Base-by-base conservation (phyloP, 1,284 basidiomycete genomes). In the Heterobasidion irregulare region DNA sequence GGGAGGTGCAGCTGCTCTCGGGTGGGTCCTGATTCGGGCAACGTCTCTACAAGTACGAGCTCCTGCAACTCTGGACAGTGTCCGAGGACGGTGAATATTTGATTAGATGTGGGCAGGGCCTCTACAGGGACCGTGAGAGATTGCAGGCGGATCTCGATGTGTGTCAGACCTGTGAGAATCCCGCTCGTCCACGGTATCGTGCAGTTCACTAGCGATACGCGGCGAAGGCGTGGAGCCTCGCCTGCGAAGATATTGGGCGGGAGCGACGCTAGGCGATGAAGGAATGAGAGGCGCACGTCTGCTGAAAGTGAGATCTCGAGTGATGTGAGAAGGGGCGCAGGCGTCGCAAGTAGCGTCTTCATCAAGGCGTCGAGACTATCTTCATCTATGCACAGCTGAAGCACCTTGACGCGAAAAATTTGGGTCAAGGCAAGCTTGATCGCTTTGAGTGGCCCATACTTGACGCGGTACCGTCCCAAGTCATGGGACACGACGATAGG, bases 51-150 rank as follows among this genome's bases (percentile, higher is more conserved):
- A 12, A 58, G 57, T 16, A 34, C 16, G 19, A 58, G 49, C n/a
- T 44, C 38, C 4, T 47, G 56, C 18, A 46, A n/a, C n/a, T 41
- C 19, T 6, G 52, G 52, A 33, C 50, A 55, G 6, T 38, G 32
- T 32, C 35, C 15, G 33, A 57, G 56, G 18, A 57, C 50, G 56
- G 26, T 49, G 50, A 57, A 26, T 6, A 57, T n/a, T n/a, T 44
- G 48, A 9, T 49, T 36, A 43, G 49, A 38, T 3, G 53, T 44
- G 6, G 56, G 56, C 1, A 33, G 50, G 10, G 38, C 8, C 6
- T 18, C 2, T 12, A 46, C 48, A 6, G 44, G 33, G 26, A 47
- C 44, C 35, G 49, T 33, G 36, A 56, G 15, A 26, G 43, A 32
- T 2, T 13, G 35, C 18, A 52, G 34, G 18, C 34, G 35, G 16